Evolutionary conservation across 129 eudicot species (phyloP).

Genomic region (Kitagawia praeruptora): DNA sequence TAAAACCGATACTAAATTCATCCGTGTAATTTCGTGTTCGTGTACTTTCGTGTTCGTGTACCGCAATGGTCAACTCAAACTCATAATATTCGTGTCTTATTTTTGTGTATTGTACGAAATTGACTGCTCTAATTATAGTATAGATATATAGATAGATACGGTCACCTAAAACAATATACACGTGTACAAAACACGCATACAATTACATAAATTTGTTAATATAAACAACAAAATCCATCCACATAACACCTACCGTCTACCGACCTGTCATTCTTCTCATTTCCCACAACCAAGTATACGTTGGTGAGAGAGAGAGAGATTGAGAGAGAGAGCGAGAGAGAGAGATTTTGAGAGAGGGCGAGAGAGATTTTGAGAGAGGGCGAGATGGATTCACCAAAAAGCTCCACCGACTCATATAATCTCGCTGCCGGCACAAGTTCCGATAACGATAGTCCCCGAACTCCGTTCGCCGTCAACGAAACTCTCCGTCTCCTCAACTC

Average conservation of each 20-base stretch:
- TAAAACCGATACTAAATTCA: too few species aligned
- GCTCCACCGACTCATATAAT: not conserved
- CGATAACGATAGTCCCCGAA: conserved; percentile 19
- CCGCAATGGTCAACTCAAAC: too few species aligned
- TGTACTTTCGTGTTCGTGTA: too few species aligned
- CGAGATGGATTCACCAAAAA: conserved; percentile 7
- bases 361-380: not conserved
- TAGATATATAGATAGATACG: too few species aligned
- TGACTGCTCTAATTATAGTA: too few species aligned
- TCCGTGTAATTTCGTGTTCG: too few species aligned
- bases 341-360: too few species aligned
- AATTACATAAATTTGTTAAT: not conserved
- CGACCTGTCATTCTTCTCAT: conserved; percentile 1
- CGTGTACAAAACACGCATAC: not conserved
- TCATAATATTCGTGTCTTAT: too few species aligned
- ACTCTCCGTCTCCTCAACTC: conserved; percentile 34
- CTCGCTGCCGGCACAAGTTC: conserved; percentile 15
- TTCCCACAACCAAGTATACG: not conserved
- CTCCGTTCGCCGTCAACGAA: conserved; percentile 19
- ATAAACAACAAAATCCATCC: not conserved
- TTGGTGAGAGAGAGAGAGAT: not conserved
- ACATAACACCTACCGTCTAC: not conserved
- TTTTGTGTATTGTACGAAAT: too few species aligned
- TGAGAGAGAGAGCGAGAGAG: too few species aligned
- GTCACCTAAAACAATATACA: not conserved